Evolutionary conservation across 805 yeast genomes (phyloP).

Genomic region (Debaryomyces maramus): DNA sequence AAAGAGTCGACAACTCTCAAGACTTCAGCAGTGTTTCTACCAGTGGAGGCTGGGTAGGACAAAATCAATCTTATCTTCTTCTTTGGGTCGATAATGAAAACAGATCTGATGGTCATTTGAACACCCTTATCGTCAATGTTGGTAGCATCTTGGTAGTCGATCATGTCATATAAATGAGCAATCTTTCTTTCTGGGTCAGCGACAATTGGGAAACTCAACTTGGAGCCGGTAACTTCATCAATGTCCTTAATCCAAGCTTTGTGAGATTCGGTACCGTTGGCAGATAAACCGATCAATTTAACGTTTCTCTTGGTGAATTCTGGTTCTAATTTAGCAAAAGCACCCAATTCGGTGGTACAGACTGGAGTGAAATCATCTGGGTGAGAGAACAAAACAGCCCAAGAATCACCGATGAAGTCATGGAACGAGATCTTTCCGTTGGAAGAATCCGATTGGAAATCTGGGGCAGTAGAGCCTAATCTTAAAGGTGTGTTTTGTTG

Average conservation of each 20-base stretch:
- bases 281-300: constrained; percentile 87
- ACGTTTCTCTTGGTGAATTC: constrained; percentile 84
- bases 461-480: constrained; percentile 85
- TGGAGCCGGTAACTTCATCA: constrained; percentile 77
- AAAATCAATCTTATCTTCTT: constrained; percentile 85
- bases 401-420: constrained; percentile 78
- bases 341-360: constrained; percentile 95
- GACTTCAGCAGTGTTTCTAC: constrained; percentile 92
- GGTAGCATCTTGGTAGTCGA: constrained; percentile 67
- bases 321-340: constrained; percentile 84
- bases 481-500: constrained; percentile 40
- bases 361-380: constrained; percentile 98
- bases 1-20: constrained; percentile 87
- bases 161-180: constrained; percentile 69
- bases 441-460: constrained; percentile 81
- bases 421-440: constrained; percentile 84
- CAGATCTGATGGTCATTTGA: constrained; percentile 88
- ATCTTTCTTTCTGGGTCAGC: constrained; percentile 86
- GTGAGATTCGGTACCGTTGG: constrained; percentile 80
- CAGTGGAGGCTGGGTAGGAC: constrained; percentile 91
- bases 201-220: constrained; percentile 84
- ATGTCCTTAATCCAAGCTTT: constrained; percentile 87
- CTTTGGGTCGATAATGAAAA: constrained; percentile 84
- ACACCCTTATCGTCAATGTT: constrained; percentile 69
- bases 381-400: constrained; percentile 90